Conservation (phyloP, 2,329 filamentous ascomycete species). For the Clonostachys solani region DNA sequence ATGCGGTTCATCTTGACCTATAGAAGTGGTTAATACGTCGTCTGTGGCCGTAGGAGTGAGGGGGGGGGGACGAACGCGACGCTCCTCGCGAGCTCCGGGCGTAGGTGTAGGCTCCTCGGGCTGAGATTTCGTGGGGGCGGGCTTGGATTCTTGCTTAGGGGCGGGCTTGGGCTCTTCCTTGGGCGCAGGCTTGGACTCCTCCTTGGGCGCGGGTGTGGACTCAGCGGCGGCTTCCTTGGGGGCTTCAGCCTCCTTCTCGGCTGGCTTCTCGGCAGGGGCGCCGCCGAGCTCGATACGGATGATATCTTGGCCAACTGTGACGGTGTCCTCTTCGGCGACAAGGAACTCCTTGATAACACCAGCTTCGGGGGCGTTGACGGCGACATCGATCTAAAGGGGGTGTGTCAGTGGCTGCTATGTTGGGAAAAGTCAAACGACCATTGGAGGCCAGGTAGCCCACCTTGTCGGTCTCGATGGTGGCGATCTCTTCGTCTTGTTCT, state of each 20-base stretch:
- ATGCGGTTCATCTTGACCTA: constrained; percentile 99
- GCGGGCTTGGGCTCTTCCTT: constrained; percentile 19
- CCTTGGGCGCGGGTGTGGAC: constrained; percentile 8
- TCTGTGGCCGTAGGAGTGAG: constrained; percentile 2
- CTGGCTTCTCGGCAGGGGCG: constrained; percentile 22
- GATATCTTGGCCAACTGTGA: constrained; percentile 89
- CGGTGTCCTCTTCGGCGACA: constrained; percentile 90
- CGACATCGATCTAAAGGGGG: constrained; percentile 71
- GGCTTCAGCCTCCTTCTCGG: constrained; percentile 28
- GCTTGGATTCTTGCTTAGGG: constrained; percentile 18
- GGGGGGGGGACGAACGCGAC: constrained; percentile 58
- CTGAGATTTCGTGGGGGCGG: constrained; percentile 3
- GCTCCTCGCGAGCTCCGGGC: constrained; percentile 78
- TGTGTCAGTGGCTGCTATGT: constrained; percentile 11
- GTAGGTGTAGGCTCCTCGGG: constrained; percentile 14
- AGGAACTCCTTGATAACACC: constrained; percentile 90
- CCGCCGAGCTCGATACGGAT: constrained; percentile 80
- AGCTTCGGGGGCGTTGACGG: constrained; percentile 88
- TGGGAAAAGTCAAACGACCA: no score
- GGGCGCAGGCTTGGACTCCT: constrained; percentile 26
- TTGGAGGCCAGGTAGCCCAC: constrained; percentile 32
- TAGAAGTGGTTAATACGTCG: constrained; percentile 2
- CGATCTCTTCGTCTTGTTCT: constrained; percentile 94
- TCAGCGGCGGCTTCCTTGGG: constrained; percentile 12
- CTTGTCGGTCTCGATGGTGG: constrained; percentile 99